Evolutionary conservation across 2,329 filamentous ascomycete species (phyloP).

Genomic region (Colletotrichum spinosum): DNA sequence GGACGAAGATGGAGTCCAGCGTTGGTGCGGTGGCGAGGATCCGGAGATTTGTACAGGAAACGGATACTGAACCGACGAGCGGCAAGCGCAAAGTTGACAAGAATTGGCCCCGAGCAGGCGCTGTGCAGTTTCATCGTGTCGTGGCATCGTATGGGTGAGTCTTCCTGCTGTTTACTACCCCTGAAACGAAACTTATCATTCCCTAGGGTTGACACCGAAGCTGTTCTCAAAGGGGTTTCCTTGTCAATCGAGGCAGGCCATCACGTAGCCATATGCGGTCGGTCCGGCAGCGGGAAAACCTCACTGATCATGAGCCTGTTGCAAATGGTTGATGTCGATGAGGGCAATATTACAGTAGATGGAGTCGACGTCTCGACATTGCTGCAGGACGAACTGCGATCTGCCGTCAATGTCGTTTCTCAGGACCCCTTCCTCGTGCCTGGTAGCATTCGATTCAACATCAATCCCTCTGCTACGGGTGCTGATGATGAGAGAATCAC

Average conservation of each 20-base stretch:
- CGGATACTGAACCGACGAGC: background rate
- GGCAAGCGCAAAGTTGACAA: background rate
- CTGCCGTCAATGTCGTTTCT: constrained; percentile 15
- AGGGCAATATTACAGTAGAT: constrained; percentile 10
- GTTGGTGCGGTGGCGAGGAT: constrained; percentile 21
- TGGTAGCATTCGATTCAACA: constrained; percentile 16
- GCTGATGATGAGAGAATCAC: background rate
- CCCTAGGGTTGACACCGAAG: background rate
- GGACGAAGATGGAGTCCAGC: constrained; percentile 41
- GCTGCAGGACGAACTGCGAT: background rate
- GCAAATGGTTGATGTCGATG: constrained; percentile 14
- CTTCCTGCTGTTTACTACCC: rapidly evolving
- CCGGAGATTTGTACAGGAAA: constrained; percentile 7
- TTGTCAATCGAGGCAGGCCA: background rate
- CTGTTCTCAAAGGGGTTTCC: constrained; percentile 14
- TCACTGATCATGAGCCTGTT: constrained; percentile 12
- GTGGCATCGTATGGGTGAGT: constrained; percentile 24
- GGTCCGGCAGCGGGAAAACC: constrained; percentile 28
- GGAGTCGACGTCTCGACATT: constrained; percentile 7
- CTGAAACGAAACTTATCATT: background rate
- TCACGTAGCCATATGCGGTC: constrained; percentile 21
- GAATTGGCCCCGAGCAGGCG: constrained; percentile 9
- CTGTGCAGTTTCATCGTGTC: constrained; percentile 6
- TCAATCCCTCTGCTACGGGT: background rate
- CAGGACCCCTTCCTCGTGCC: constrained; percentile 17